Conservation (phyloP, 345 rosid genomes). For the Hibiscus tridactylites region DNA sequence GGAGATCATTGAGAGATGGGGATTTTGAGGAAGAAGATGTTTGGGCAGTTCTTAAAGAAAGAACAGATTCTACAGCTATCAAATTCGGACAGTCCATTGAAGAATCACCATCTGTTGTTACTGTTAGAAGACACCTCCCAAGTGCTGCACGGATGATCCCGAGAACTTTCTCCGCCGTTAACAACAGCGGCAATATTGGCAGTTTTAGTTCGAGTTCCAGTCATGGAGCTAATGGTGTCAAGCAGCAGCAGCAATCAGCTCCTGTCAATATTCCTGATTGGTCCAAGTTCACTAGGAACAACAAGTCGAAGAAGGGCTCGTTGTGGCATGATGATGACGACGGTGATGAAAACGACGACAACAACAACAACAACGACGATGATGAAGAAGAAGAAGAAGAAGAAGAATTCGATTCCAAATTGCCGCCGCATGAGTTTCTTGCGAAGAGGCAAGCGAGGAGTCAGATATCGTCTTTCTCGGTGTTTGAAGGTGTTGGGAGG, state of each 20-base stretch:
- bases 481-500: slow-evolving; percentile 78
- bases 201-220: slow-evolving; percentile 12
- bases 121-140: slow-evolving; percentile 26
- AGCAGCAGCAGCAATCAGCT: slow-evolving; percentile 41
- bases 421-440: slow-evolving; percentile 72
- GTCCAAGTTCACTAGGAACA: slow-evolving; percentile 35
- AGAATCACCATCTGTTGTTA: slow-evolving; percentile 7
- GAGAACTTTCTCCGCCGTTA: not conserved
- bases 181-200: not conserved
- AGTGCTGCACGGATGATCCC: slow-evolving; percentile 54
- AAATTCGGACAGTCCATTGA: slow-evolving; percentile 13
- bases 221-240: slow-evolving; percentile 17
- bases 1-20: slow-evolving; percentile 34
- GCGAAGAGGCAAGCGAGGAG: slow-evolving; percentile 50
- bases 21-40: slow-evolving; percentile 47
- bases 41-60: slow-evolving; percentile 34
- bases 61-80: slow-evolving; percentile 15
- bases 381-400: slow-evolving; percentile 12
- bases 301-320: slow-evolving; percentile 25
- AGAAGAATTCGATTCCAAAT: slow-evolving; percentile 16
- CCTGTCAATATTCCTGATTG: slow-evolving; percentile 69
- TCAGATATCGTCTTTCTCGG: slow-evolving; percentile 63
- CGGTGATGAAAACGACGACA: not conserved
- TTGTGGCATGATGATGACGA: slow-evolving; percentile 13
- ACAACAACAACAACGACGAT: slow-evolving; percentile 7